A percentile compares a stretch with the other conserved stretches of the same genome.
Evolutionary conservation across 192 early-diverging fungal genomes (phyloP).

Genomic region (Podochytrium sp.): DNA sequence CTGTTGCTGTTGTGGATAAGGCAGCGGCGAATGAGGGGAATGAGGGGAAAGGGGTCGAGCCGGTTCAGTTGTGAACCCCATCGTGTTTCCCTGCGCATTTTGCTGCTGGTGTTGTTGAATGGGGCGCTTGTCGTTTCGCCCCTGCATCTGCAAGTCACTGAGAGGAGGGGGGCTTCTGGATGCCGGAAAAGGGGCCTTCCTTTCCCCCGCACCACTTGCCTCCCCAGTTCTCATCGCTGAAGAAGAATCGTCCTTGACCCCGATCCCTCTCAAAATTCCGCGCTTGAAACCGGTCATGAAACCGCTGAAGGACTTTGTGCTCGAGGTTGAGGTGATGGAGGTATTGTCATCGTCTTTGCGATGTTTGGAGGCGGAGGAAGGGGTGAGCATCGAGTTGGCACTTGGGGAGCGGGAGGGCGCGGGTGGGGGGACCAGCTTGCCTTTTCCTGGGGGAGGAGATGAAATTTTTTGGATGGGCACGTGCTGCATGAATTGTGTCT

Average conservation of each 20-base stretch:
- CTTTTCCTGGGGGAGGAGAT: not conserved
- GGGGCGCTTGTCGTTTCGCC: not conserved
- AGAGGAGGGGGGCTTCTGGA: not conserved
- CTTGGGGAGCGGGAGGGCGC: not conserved
- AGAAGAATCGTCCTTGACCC: not conserved
- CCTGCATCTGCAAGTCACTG: not conserved
- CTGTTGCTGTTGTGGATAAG: not conserved
- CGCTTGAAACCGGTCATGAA: conserved; percentile 27
- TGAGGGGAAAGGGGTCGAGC: too few relatives aligned
- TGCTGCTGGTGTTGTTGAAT: not conserved
- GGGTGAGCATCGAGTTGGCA: not conserved
- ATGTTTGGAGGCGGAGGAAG: too few relatives aligned
- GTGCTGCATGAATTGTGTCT: not conserved
- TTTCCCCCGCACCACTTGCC: too few relatives aligned
- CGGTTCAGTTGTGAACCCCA: too few relatives aligned
- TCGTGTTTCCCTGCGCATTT: not conserved
- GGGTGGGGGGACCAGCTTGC: not conserved
- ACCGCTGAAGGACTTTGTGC: conserved; percentile 15
- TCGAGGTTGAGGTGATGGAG: conserved; percentile 3
- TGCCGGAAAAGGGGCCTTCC: not conserved
- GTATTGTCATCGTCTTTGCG: conserved; percentile 16
- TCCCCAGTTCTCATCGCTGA: too few relatives aligned
- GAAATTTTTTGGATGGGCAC: not conserved
- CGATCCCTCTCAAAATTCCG: conserved; percentile 6
- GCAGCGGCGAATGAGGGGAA: not conserved